Conservation (phyloP, 768 basidiomycete genomes). For the Podaxis carcinomalis region DNA sequence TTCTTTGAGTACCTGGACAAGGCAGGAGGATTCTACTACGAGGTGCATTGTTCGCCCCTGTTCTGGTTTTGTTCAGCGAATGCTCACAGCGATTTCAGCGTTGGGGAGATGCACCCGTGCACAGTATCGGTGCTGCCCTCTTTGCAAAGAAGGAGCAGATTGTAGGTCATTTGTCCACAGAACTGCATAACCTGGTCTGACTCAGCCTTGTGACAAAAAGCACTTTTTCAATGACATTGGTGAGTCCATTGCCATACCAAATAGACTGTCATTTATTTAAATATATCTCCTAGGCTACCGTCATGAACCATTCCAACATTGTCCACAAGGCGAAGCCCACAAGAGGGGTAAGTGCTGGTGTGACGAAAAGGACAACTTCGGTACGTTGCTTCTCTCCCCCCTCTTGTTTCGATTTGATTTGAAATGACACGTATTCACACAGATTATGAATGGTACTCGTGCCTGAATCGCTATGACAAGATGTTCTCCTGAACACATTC, state of each 20-base stretch:
- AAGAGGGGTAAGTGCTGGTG: conserved; percentile 85
- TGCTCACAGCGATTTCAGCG: conserved; percentile 38
- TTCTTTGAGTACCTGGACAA: conserved; percentile 82
- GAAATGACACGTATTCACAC: conserved; percentile 6
- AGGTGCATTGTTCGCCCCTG: conserved; percentile 34
- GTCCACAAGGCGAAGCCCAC: conserved; percentile 75
- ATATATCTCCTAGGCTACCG: conserved; percentile 46
- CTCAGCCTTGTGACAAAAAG: conserved; percentile 18
- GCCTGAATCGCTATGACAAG: conserved; percentile 70
- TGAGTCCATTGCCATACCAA: neutral
- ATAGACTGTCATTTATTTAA: neutral
- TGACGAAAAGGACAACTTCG: conserved; percentile 68
- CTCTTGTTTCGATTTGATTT: neutral
- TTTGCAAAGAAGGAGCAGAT: conserved; percentile 87
- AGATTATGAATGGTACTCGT: conserved; percentile 90
- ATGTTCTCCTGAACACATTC: conserved; percentile 35
- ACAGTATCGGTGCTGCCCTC: conserved; percentile 86
- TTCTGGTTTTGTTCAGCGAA: neutral
- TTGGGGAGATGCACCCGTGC: conserved; percentile 92
- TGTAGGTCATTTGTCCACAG: conserved; percentile 21
- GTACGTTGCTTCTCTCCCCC: conserved; percentile 30
- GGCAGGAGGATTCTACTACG: conserved; percentile 86
- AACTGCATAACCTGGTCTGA: neutral
- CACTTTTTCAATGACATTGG: conserved; percentile 96
- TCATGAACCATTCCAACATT: conserved; percentile 94